phyloP scores from a whole-genome alignment of 192 early-diverging fungal species.

The Entomortierella beljakovae region DNA sequence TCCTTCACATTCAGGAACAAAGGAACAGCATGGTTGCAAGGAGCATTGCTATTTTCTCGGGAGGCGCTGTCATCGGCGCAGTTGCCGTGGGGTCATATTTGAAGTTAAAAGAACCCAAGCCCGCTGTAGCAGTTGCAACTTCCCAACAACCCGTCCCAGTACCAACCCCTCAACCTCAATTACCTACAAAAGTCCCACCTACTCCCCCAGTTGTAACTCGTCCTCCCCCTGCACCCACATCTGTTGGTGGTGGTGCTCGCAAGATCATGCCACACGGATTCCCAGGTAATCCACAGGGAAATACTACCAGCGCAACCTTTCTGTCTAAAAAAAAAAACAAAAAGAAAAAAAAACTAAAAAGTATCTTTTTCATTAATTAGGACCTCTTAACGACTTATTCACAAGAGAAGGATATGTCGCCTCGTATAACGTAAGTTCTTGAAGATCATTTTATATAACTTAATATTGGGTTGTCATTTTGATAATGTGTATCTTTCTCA shows the following conservation, averaged over 20 bases:
- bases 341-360: too few relatives aligned
- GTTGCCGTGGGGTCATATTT: conserved; percentile 43
- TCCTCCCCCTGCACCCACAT: conserved; percentile 11
- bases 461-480: too few relatives aligned
- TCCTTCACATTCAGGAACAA: conserved; percentile 4
- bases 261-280: conserved; percentile 50
- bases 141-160: not conserved
- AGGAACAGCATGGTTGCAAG: conserved; percentile 50
- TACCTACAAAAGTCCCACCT: not conserved
- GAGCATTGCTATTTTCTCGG: conserved; percentile 52
- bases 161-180: conserved; percentile 7
- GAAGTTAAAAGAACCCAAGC: conserved; percentile 27
- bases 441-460: not conserved
- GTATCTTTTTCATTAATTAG: conserved; percentile 35
- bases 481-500: too few relatives aligned
- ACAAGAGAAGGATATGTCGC: conserved; percentile 75
- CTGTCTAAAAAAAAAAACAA: not conserved
- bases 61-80: conserved; percentile 50
- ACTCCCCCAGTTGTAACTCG: conserved; percentile 19
- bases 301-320: not conserved
- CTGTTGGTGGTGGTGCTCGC: conserved; percentile 21
- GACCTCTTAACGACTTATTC: conserved; percentile 82
- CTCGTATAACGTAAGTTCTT: conserved; percentile 71
- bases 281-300: conserved; percentile 21
- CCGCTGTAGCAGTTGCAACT: conserved; percentile 1